Evolutionary conservation across 768 basidiomycete genomes (phyloP).

Genomic region (Kwoniella dendrophila): DNA sequence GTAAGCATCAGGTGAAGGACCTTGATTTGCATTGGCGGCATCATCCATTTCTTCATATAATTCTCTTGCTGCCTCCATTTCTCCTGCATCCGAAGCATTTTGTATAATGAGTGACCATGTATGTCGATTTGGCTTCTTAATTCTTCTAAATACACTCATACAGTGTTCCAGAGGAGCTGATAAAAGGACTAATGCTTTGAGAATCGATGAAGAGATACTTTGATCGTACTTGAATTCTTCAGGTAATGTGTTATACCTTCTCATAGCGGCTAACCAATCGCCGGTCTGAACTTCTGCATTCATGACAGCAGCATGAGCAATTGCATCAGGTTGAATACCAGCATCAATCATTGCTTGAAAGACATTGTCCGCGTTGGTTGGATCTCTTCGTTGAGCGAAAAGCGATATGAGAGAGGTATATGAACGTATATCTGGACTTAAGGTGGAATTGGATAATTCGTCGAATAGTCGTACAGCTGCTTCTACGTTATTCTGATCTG

Average conservation of each 20-base stretch:
- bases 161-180: conserved; percentile 75
- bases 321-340: conserved; percentile 38
- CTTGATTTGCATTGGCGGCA: conserved; percentile 56
- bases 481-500: conserved; percentile 33
- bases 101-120: conserved; percentile 77
- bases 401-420: conserved; percentile 72
- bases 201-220: conserved; percentile 69
- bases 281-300: conserved; percentile 79
- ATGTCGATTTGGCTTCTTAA: conserved; percentile 50
- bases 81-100: conserved; percentile 73
- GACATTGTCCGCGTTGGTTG: conserved; percentile 67
- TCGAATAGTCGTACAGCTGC: conserved; percentile 37
- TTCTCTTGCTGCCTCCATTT: conserved; percentile 67
- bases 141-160: conserved; percentile 62
- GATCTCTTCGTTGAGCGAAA: conserved; percentile 67
- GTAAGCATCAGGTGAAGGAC: conserved; percentile 32
- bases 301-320: conserved; percentile 66
- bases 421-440: conserved; percentile 61
- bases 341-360: conserved; percentile 65
- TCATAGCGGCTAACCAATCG: conserved; percentile 74
- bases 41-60: conserved; percentile 70
- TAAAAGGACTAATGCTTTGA: conserved; percentile 80
- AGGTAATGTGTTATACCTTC: conserved; percentile 67
- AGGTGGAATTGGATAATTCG: conserved; percentile 35
- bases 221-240: conserved; percentile 44